Evolutionary conservation across 805 yeast species (phyloP).

Genomic region (Myxozyma udenii): DNA sequence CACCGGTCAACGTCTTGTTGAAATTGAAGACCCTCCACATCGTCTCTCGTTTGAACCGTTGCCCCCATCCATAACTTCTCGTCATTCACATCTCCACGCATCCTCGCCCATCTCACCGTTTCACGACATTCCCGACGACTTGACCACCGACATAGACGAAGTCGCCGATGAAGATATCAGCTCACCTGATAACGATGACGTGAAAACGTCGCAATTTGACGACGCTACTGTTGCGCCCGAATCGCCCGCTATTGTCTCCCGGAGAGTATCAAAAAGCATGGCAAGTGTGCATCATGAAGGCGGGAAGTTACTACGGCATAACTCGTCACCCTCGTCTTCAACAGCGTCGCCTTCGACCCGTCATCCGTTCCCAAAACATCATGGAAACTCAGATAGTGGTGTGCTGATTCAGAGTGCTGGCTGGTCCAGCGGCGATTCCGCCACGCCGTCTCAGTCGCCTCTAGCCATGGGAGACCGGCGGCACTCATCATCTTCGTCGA

Average conservation of each 20-base stretch:
- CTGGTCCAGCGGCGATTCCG: background rate
- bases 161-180: background rate
- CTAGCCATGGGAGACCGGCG: slow-evolving; percentile 7
- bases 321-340: slow-evolving; percentile 5
- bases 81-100: background rate
- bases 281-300: background rate
- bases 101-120: background rate
- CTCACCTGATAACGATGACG: background rate
- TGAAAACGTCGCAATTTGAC: slow-evolving; percentile 13
- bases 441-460: slow-evolving; percentile 8
- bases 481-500: slow-evolving; percentile 13
- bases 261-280: slow-evolving; percentile 20
- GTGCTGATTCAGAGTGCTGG: background rate
- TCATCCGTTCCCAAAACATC: background rate
- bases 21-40: background rate
- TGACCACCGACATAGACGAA: background rate
- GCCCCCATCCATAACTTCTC: background rate
- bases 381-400: background rate
- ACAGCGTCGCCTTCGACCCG: slow-evolving; percentile 1
- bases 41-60: background rate
- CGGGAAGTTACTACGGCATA: slow-evolving; percentile 9
- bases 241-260: slow-evolving; percentile 16
- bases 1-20: background rate
- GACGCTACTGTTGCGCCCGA: slow-evolving; percentile 15
- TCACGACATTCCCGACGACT: background rate